A percentile compares a stretch with the other conserved stretches of the same genome.
Evolutionary conservation across 192 early-diverging fungal genomes (phyloP).

Genomic region (Entophlyctis luteolus): DNA sequence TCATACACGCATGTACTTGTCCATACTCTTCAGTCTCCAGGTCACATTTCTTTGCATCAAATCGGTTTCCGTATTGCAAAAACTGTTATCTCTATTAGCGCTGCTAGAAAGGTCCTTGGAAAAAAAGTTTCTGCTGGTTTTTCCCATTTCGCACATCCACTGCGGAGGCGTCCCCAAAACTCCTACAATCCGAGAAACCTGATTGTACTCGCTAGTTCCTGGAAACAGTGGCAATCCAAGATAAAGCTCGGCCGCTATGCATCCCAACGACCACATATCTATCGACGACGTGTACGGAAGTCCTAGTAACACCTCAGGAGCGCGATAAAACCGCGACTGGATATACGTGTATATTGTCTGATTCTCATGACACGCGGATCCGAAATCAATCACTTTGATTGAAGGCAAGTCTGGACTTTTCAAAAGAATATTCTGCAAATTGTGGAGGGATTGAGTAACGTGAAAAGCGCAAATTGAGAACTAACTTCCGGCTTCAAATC

Average conservation of each 20-base stretch:
- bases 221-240: conserved; percentile 93
- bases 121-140: conserved; percentile 82
- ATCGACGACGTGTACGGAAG: conserved; percentile 88
- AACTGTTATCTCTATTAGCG: too few relatives aligned
- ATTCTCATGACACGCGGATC: conserved; percentile 92
- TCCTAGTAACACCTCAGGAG: conserved; percentile 92
- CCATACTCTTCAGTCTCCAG: conserved; percentile 74
- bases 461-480: not conserved
- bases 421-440: not conserved
- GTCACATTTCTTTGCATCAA: conserved; percentile 35
- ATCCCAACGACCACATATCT: conserved; percentile 99
- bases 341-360: conserved; percentile 97
- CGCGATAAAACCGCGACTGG: conserved; percentile 95
- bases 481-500: conserved; percentile 90
- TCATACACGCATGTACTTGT: conserved; percentile 67
- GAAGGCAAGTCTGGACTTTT: conserved; percentile 70
- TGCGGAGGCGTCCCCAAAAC: conserved; percentile 84
- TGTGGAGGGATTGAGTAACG: not conserved
- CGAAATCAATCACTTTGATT: conserved; percentile 98
- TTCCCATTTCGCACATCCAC: conserved; percentile 93
- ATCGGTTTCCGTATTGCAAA: too few relatives aligned
- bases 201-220: conserved; percentile 94
- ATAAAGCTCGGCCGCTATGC: conserved; percentile 95
- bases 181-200: conserved; percentile 89
- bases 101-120: too few relatives aligned